These are phyloP conservation scores for Geopyxis carbonaria DNA, from an alignment of 495 filamentous ascomycete species.

Conservation along the genomic window DNA sequence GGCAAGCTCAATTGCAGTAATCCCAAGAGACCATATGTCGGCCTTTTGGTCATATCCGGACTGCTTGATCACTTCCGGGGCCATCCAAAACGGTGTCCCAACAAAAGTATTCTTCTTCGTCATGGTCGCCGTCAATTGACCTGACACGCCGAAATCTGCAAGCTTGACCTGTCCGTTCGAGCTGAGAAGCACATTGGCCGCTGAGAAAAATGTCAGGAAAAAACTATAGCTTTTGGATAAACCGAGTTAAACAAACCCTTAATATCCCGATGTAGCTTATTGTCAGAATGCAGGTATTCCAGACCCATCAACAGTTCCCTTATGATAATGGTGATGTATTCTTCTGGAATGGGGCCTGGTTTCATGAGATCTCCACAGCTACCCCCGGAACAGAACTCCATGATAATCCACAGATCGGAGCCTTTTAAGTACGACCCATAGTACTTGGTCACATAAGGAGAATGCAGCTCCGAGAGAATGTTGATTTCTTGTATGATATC, in stretches of 20 bases:
- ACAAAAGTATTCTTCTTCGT: conserved; percentile 96
- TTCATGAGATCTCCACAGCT: conserved; percentile 91
- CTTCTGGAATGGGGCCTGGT: conserved; percentile 78
- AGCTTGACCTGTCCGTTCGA: conserved; percentile 87
- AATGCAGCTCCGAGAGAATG: conserved; percentile 83
- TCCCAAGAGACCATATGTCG: conserved; percentile 94
- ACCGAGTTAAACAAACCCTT: conserved; percentile 33
- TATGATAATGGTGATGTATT: conserved; percentile 86
- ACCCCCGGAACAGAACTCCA: conserved; percentile 91
- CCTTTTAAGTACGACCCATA: conserved; percentile 87
- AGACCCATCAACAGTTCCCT: conserved; percentile 76
- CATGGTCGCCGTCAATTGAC: conserved; percentile 92
- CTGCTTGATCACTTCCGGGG: conserved; percentile 94
- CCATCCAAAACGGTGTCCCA: conserved; percentile 99
- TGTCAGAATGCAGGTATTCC: conserved; percentile 84
- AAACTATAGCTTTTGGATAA: conserved; percentile 1
- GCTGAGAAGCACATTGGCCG: conserved; percentile 77
- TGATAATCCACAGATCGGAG: conserved; percentile 96
- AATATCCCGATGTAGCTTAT: conserved; percentile 94
- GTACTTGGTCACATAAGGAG: conserved; percentile 88
- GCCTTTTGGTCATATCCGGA: conserved; percentile 93
- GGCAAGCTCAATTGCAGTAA: conserved; percentile 87
- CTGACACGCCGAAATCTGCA: conserved; percentile 94
- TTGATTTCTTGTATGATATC: conserved; percentile 97
- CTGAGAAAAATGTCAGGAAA: no score